A percentile compares a stretch with the other conserved stretches of the same genome.
Evolutionary conservation across 2,329 filamentous ascomycete genomes (phyloP).

Genomic region (Colletotrichum sp.): DNA sequence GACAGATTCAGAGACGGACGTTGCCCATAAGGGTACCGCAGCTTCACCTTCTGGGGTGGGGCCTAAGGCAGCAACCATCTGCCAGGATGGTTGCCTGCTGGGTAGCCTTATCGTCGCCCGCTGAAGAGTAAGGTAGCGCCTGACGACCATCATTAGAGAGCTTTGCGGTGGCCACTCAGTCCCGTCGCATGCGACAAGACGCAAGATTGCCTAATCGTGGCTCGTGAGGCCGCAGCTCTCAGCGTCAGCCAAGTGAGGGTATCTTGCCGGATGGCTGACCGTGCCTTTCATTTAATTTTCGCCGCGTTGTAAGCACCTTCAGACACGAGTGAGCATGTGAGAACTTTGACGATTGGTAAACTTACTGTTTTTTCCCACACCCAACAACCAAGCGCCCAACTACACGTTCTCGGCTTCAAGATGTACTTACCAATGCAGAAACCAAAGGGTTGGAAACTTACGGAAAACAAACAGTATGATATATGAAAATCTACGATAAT

Average conservation of each 20-base stretch:
- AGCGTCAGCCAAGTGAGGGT: fast-evolving
- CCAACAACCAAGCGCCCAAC: not conserved
- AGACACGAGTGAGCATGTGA: not conserved
- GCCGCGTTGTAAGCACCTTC: not conserved
- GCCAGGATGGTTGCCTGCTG: fast-evolving
- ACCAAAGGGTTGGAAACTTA: not conserved
- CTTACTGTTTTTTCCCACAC: not conserved
- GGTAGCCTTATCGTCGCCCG: not conserved
- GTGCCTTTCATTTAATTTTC: not conserved
- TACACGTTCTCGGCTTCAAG: not conserved
- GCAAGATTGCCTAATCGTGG: not conserved
- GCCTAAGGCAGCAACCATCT: not conserved
- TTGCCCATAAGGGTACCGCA: not conserved
- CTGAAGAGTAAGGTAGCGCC: too few species aligned
- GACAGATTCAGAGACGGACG: not conserved
- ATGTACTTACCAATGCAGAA: not conserved
- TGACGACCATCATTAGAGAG: too few species aligned
- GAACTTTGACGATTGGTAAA: not conserved
- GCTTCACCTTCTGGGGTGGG: not conserved
- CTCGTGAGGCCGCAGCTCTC: not conserved
- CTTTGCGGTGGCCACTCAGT: not conserved
- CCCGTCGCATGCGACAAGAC: not conserved
- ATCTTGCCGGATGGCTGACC: not conserved
- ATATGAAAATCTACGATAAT: not conserved
- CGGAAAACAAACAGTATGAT: not conserved